Base-by-base conservation (phyloP, 176 grass and related monocot genomes). In the Luzula sylvatica region DNA sequence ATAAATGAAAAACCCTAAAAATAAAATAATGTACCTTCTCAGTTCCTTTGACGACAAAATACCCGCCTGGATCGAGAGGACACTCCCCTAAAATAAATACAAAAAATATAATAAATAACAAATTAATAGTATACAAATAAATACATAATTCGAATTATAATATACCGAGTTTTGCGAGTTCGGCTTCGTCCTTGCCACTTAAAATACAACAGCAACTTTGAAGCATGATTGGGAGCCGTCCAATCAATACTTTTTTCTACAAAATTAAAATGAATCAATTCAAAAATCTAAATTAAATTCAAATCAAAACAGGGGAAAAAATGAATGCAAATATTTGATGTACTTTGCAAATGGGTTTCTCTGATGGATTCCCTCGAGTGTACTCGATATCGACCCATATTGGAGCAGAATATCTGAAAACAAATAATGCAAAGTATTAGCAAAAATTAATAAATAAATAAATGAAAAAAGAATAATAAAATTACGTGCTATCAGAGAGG, bases 61-160 rank as follows among this genome's bases (percentile, higher is more conserved):
- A 96, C n/a, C 92, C 92, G 70, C 85, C 92, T 61, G 81, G 84
- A 65, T 96, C 92, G 67, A 96, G 85, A 65, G 90, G 92, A 38
- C 92, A 96, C 55, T 35, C 30, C 30, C 30, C 30, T 35, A 35
- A 35, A 35, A 7, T 35, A 35, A 35, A 35, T 7, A 7, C 30
- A 35, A 35, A 35, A 42, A 9, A 25, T 56, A 1, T 9, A 2
- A 43, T 0, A 8, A 28, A 46, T 14, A 71, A 27, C 40, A 58
- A 20, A 52, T 27, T 21, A 7, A 3, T 5, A 54, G 51, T 51
- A 55, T 43, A 41, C 13, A 50, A 9, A 30, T 40, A 0, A 23
- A 19, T 26, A 19, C 42, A 35, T 0, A 45, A 40, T 45, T 8
- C 2, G 55, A 52, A 65, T 70, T 29, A 61, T 62, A 13, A 12